Evolutionary conservation across 169 alveolate species (phyloP), one percentile per base, ranked within the genome.

Genomic region (Cryptosporidium sp.): DNA sequence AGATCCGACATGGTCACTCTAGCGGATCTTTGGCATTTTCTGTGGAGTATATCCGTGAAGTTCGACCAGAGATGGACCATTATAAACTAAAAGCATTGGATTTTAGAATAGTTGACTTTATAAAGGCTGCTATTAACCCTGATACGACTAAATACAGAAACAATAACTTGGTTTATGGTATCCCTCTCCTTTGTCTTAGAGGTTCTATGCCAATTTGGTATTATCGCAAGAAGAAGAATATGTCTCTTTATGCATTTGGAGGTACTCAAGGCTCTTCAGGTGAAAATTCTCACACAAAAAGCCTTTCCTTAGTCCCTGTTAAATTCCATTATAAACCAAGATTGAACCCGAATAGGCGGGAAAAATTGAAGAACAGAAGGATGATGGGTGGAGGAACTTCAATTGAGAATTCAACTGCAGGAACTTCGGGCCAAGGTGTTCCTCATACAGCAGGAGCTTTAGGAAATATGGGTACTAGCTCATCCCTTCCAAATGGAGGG

Each of bases 311-410:
- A 12, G 89, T 80, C 16, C 89, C 89, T 14, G 8, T 14, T 48
- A 80, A 73, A 53, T 80, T 80, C 35, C 89, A 80, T 8, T 80
- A 80, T 44, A 60, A 48, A 21, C 89, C 89, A 4, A 80, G 68
- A 31, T 52, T 65, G n/a, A 80, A 80, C 42, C 75, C 60, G 14
- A 80, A 65, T 44, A 60, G 89, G 56, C 56, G 89, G 39, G 89
- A 80, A 18, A 80, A 65, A 18, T 1, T 33, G 1, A 80, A 80
- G 75, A 18, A 4, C 48, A 60, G 89, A 56, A 80, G 89, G 68
- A 16, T 31, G 29, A 37, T 52, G 21, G 72, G 26, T 21, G 67
- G 67, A 23, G 35, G 35, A 9, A 26, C 18, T 56, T 56, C 67
- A 56, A 12, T 35, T 3, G 67, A 56, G 67, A 26, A 26, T 26